Conservation (phyloP, 345 rosid genomes). For the Pistacia integerrima region DNA sequence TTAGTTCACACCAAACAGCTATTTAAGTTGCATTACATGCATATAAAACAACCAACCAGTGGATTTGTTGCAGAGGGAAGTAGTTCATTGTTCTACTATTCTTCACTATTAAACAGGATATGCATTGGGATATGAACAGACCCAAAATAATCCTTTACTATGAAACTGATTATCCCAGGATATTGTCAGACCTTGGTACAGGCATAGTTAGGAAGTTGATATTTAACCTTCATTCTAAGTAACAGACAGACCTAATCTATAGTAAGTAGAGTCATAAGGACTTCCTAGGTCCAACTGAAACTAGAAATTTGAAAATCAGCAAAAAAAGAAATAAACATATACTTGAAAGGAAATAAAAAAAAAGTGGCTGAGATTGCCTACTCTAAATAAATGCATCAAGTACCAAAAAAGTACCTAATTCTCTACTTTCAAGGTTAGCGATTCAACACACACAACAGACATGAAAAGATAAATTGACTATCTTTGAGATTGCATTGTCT, state of each 20-base stretch:
- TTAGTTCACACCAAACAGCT: slow-evolving; percentile 19
- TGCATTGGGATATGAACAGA: background rate
- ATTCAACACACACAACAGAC: background rate
- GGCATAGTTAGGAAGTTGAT: background rate
- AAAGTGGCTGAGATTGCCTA: background rate
- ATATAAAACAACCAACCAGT: background rate
- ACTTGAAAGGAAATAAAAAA: too few species aligned
- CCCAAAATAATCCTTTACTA: background rate
- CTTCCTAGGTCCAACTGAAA: too few species aligned
- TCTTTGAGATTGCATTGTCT: background rate
- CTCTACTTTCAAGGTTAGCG: background rate
- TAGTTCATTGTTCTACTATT: background rate
- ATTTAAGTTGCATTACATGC: background rate
- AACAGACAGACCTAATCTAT: background rate
- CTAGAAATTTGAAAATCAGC: too few species aligned
- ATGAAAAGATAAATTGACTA: background rate
- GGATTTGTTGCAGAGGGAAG: background rate
- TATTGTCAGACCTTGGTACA: background rate
- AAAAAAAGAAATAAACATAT: too few species aligned
- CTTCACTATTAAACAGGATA: background rate
- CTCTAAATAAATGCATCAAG: background rate
- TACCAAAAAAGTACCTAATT: background rate
- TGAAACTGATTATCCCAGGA: background rate
- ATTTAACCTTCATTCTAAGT: background rate
- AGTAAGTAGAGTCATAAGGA: too few species aligned